phyloP scores from a whole-genome alignment of 2,329 filamentous ascomycete species.

The Trichoderma harzianum region DNA sequence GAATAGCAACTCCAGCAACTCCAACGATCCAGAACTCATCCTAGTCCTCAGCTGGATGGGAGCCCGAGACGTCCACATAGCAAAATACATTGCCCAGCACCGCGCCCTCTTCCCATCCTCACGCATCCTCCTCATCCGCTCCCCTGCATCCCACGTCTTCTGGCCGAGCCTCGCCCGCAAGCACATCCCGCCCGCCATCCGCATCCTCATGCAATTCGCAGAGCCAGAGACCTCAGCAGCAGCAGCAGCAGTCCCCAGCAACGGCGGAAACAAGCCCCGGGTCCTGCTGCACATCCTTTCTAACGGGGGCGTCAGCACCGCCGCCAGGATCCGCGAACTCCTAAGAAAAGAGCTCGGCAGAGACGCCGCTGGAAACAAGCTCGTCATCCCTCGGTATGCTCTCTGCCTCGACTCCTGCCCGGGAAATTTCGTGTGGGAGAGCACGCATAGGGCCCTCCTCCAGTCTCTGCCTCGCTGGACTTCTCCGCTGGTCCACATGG shows the following conservation, averaged over 20 bases:
- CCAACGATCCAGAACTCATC: constrained; percentile 42
- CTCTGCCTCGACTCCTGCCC: constrained; percentile 49
- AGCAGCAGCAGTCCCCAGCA: neutral
- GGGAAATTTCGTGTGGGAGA: constrained; percentile 40
- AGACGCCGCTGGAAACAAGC: constrained; percentile 2
- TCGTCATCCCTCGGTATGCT: constrained; percentile 39
- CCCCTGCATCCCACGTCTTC: constrained; percentile 37
- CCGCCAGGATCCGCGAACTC: constrained; percentile 33
- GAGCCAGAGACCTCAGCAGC: constrained; percentile 18
- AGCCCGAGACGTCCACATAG: constrained; percentile 47
- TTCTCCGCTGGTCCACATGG: constrained; percentile 34
- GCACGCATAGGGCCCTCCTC: constrained; percentile 40
- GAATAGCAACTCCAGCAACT: neutral
- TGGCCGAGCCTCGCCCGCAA: constrained; percentile 30
- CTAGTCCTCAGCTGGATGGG: constrained; percentile 51
- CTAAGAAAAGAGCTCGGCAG: constrained; percentile 24
- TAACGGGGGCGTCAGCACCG: constrained; percentile 48
- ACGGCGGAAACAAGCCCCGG: constrained; percentile 21
- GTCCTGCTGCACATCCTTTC: constrained; percentile 51
- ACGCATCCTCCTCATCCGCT: constrained; percentile 46
- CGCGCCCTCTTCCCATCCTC: constrained; percentile 44
- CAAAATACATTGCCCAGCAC: constrained; percentile 49
- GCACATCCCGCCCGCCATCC: constrained; percentile 39
- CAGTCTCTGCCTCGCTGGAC: constrained; percentile 33
- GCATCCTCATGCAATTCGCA: constrained; percentile 36